phyloP scores from a whole-genome alignment of 1,284 basidiomycete genomes.

The Dichomitus squalens region DNA sequence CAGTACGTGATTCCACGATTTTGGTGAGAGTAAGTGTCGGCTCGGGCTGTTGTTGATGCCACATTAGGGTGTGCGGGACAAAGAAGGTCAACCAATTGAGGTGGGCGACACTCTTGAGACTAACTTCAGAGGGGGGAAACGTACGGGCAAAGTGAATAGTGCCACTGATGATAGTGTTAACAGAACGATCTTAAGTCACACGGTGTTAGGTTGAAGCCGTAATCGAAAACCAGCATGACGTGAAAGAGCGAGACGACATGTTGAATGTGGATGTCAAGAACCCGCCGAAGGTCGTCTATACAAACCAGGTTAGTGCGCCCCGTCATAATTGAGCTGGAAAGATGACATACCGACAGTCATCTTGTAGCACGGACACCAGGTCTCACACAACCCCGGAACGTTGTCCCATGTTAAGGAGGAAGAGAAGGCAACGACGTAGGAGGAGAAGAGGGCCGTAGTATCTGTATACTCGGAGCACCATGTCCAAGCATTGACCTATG shows the following conservation, averaged over 20 bases:
- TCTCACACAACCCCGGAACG: constrained; percentile 26
- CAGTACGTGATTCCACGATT: neutral
- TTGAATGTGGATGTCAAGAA: constrained; percentile 24
- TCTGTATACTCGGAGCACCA: too few species aligned
- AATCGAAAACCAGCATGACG: constrained; percentile 17
- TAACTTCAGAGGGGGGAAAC: constrained; percentile 26
- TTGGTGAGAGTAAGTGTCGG: too few species aligned
- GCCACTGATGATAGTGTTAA: neutral
- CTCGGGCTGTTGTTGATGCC: too few species aligned
- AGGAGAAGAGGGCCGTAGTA: too few species aligned
- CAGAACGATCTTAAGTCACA: neutral
- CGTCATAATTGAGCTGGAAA: neutral
- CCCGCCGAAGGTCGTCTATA: constrained; percentile 28
- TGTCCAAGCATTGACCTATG: too few species aligned
- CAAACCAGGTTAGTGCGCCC: constrained; percentile 15
- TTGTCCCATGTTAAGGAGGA: constrained; percentile 17
- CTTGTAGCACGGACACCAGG: constrained; percentile 19
- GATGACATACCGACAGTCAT: neutral
- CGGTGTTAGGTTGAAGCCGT: constrained; percentile 27
- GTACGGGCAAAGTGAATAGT: constrained; percentile 22
- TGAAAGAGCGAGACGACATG: constrained; percentile 17
- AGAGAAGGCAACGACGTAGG: neutral
- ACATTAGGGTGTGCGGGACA: constrained; percentile 10
- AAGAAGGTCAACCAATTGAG: constrained; percentile 23
- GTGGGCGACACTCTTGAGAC: constrained; percentile 28